Evolutionary conservation across 805 yeast species (phyloP).

Genomic region (Schwanniomyces polymorphus): DNA sequence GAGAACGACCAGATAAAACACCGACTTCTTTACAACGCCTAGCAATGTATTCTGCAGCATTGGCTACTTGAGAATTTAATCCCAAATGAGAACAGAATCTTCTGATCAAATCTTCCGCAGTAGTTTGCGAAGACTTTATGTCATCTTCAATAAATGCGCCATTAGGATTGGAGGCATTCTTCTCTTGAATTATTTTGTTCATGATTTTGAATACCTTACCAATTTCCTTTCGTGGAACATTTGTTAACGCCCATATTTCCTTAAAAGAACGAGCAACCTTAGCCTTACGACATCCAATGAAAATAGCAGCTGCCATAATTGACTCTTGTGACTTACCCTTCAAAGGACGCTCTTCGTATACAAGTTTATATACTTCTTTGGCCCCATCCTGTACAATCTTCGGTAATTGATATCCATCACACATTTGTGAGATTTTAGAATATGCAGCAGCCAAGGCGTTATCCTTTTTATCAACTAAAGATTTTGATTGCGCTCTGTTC

Average conservation of each 20-base stretch:
- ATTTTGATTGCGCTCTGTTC: conserved; percentile 84
- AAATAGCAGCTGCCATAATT: conserved; percentile 94
- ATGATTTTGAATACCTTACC: conserved; percentile 88
- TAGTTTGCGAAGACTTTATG: conserved; percentile 75
- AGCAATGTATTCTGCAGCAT: conserved; percentile 92
- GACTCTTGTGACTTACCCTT: conserved; percentile 91
- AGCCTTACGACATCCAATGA: conserved; percentile 92
- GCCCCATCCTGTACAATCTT: conserved; percentile 97
- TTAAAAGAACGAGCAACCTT: conserved; percentile 92
- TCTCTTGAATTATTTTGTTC: conserved; percentile 54
- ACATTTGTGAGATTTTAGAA: conserved; percentile 89
- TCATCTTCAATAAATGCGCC: conserved; percentile 46
- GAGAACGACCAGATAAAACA: conserved; percentile 93
- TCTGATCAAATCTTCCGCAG: conserved; percentile 92
- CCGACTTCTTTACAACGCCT: conserved; percentile 87
- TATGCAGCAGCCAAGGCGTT: conserved; percentile 86
- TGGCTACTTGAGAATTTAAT: conserved; percentile 76
- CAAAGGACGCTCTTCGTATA: conserved; percentile 80
- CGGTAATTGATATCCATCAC: conserved; percentile 94
- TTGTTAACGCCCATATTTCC: conserved; percentile 93
- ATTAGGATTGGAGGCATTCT: conserved; percentile 53
- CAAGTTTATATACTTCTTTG: conserved; percentile 90
- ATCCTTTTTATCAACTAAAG: conserved; percentile 84
- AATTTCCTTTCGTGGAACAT: conserved; percentile 91
- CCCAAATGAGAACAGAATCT: conserved; percentile 96